phyloP scores from a whole-genome alignment of 2,329 filamentous ascomycete species.

The Allantophomopsis cytisporea region DNA sequence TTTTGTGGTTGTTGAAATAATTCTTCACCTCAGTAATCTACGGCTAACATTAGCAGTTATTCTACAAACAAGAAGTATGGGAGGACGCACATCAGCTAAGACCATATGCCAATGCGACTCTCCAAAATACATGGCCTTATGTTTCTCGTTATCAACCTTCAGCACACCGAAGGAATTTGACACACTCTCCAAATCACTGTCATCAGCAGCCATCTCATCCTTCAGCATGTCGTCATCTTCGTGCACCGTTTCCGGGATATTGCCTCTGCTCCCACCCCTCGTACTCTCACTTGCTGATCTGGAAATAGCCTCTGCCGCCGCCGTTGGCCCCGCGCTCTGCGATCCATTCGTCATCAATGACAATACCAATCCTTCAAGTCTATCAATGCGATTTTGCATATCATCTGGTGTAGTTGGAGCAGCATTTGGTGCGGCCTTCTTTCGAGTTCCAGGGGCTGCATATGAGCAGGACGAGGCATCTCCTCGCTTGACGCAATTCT shows the following conservation, averaged over 20 bases:
- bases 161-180: slow-evolving; percentile 68
- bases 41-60: background rate
- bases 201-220: slow-evolving; percentile 31
- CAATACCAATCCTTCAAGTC: slow-evolving; percentile 81
- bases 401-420: slow-evolving; percentile 62
- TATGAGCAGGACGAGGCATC: slow-evolving; percentile 77
- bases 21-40: slow-evolving; percentile 86
- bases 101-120: slow-evolving; percentile 77
- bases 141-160: slow-evolving; percentile 64
- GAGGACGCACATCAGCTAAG: slow-evolving; percentile 44
- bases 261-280: slow-evolving; percentile 9
- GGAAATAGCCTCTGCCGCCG: slow-evolving; percentile 30
- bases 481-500: slow-evolving; percentile 85
- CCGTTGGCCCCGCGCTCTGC: slow-evolving; percentile 46
- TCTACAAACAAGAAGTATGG: background rate
- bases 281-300: slow-evolving; percentile 21
- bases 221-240: slow-evolving; percentile 39
- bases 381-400: slow-evolving; percentile 97
- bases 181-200: slow-evolving; percentile 58
- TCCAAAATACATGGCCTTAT: slow-evolving; percentile 68
- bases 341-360: slow-evolving; percentile 86
- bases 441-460: slow-evolving; percentile 55
- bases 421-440: slow-evolving; percentile 55
- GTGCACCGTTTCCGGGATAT: background rate
- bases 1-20: slow-evolving; percentile 77